phyloP scores from a whole-genome alignment of 208 protist genomes.

The Trypanosoma avium region DNA sequence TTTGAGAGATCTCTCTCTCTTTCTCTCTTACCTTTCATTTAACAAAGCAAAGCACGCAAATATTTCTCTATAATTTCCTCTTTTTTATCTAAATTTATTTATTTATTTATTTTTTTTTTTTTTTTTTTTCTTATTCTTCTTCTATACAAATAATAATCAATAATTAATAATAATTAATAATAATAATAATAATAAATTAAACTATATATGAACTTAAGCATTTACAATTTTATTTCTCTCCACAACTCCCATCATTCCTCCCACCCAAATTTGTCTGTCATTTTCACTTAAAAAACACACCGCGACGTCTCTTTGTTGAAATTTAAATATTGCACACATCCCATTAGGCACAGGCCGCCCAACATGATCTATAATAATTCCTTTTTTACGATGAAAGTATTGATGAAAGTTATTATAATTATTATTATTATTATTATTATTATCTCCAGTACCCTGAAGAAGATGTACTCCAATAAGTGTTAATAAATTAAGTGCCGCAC shows the following conservation, averaged over 20 bases:
- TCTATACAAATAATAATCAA: neutral
- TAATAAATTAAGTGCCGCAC: conserved; percentile 45
- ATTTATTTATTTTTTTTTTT: neutral
- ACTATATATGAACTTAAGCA: neutral
- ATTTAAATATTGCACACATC: conserved; percentile 64
- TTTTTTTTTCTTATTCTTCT: neutral
- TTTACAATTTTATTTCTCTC: conserved; percentile 75
- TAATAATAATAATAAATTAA: conserved; percentile 13
- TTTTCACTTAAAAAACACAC: conserved; percentile 63
- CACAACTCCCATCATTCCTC: conserved; percentile 70
- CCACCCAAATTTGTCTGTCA: conserved; percentile 62
- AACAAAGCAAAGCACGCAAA: too few species aligned
- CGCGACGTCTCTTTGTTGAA: conserved; percentile 44
- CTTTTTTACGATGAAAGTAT: conserved; percentile 25
- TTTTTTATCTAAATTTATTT: neutral
- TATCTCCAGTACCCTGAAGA: conserved; percentile 24
- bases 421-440: neutral
- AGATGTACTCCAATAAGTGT: conserved; percentile 45
- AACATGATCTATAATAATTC: conserved; percentile 40
- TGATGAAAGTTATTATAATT: conserved; percentile 5
- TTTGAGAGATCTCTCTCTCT: too few species aligned
- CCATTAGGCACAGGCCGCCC: conserved; percentile 30
- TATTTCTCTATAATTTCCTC: neutral
- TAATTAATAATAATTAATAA: conserved; percentile 4
- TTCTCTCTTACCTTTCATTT: too few species aligned